Percentiles rank a stretch among this genome's conserved stretches.
Evolutionary conservation across 2,329 filamentous ascomycete species (phyloP).

Genomic region (Beauveria australis): DNA sequence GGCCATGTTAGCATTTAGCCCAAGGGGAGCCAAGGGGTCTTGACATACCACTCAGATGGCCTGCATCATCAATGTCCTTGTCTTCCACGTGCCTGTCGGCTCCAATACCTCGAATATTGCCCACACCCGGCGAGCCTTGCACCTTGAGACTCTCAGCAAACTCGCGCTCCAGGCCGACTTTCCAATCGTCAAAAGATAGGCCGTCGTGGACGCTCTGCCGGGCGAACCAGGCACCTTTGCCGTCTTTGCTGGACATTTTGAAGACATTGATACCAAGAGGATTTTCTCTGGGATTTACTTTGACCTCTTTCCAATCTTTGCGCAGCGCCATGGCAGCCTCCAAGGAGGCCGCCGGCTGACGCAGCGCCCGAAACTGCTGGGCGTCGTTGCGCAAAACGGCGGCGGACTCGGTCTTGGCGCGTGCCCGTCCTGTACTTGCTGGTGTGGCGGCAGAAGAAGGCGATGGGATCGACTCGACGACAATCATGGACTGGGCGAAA

Average conservation of each 20-base stretch:
- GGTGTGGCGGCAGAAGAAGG: conserved; percentile 25
- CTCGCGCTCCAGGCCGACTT: conserved; percentile 66
- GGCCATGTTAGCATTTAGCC: conserved; percentile 16
- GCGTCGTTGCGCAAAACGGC: conserved; percentile 42
- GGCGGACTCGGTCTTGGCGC: conserved; percentile 45
- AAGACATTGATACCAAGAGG: conserved; percentile 70
- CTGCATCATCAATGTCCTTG: conserved; percentile 46
- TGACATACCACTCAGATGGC: conserved; percentile 52
- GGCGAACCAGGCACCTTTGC: conserved; percentile 84
- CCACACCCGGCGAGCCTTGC: conserved; percentile 60
- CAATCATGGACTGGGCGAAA: conserved; percentile 59
- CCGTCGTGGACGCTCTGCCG: conserved; percentile 75
- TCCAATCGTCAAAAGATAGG: conserved; percentile 69
- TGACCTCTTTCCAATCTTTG: conserved; percentile 82
- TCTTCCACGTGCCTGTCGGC: conserved; percentile 68
- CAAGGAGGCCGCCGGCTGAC: conserved; percentile 38
- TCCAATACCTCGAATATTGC: conserved; percentile 76
- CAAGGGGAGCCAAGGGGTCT: conserved; percentile 5
- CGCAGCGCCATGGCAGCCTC: conserved; percentile 48
- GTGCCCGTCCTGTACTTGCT: conserved; percentile 37
- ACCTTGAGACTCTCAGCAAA: conserved; percentile 70
- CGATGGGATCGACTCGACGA: conserved; percentile 67
- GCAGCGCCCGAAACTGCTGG: conserved; percentile 34
- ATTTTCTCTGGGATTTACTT: conserved; percentile 63
- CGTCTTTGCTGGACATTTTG: conserved; percentile 71